A percentile compares a stretch with the other conserved stretches of the same genome.
phyloP scores from a whole-genome alignment of 176 grass and related monocot genomes.

The Rhipidocladum racemiflorum region DNA sequence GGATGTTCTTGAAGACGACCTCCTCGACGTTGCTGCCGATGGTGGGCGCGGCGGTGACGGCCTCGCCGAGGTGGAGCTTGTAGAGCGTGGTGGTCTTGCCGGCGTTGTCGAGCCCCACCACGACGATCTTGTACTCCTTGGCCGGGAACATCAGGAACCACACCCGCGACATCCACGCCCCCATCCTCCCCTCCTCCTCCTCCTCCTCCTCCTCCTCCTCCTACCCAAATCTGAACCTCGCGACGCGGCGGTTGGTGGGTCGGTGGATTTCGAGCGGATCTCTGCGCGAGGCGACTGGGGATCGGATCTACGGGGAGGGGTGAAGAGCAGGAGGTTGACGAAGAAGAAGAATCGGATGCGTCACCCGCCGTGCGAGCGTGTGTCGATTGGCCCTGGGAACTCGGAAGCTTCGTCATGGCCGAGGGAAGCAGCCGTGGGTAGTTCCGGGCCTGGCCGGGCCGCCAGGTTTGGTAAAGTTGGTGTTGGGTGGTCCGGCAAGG shows the following conservation, averaged over 20 bases:
- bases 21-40: slow-evolving; percentile 99
- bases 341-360: background rate
- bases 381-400: background rate
- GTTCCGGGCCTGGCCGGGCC: no score
- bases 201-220: background rate
- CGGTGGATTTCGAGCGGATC: background rate
- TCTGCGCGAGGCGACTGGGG: background rate
- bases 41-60: slow-evolving; percentile 86
- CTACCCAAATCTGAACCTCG: slow-evolving; percentile 34
- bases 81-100: slow-evolving; percentile 96
- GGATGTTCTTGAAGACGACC: slow-evolving; percentile 97
- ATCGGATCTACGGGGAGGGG: background rate
- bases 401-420: background rate
- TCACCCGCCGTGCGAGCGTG: background rate
- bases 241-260: slow-evolving; percentile 1
- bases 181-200: slow-evolving; percentile 41
- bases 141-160: slow-evolving; percentile 97
- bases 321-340: background rate
- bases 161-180: slow-evolving; percentile 77
- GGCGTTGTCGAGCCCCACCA: slow-evolving; percentile 93
- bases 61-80: slow-evolving; percentile 95
- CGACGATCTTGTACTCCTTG: slow-evolving; percentile 98
- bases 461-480: no score
- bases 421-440: background rate
- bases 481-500: no score